A percentile compares a stretch with the other conserved stretches of the same genome.
Conservation (phyloP, 2,329 filamentous ascomycete species). For the Pyricularia pennisetigena region DNA sequence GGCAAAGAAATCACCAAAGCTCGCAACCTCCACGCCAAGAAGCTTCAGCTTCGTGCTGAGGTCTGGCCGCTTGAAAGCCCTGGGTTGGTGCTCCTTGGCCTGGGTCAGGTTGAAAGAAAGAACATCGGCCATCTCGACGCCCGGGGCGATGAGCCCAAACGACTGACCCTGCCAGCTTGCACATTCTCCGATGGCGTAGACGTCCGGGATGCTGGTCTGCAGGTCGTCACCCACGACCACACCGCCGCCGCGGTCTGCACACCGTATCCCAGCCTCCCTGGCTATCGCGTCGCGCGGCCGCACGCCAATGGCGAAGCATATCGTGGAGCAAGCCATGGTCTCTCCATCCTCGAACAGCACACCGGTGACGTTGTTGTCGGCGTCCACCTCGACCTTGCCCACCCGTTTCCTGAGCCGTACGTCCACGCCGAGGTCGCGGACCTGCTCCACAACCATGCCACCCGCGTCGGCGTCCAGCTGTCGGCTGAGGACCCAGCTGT, state of each 20-base stretch:
- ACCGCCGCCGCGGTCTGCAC: conserved; percentile 64
- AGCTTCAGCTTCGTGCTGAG: conserved; percentile 88
- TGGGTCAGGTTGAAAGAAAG: conserved; percentile 86
- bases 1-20: conserved; percentile 89
- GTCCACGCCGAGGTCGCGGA: conserved; percentile 67
- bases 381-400: conserved; percentile 58
- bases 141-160: conserved; percentile 81
- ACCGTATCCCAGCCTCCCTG: conserved; percentile 57
- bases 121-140: conserved; percentile 87
- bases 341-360: conserved; percentile 76
- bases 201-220: conserved; percentile 57
- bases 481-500: conserved; percentile 71
- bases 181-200: conserved; percentile 87
- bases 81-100: conserved; percentile 58
- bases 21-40: conserved; percentile 82
- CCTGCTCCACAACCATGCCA: conserved; percentile 71
- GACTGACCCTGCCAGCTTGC: conserved; percentile 83
- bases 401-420: conserved; percentile 71
- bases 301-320: conserved; percentile 88
- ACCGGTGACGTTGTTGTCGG: conserved; percentile 58
- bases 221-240: conserved; percentile 60
- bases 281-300: conserved; percentile 72
- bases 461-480: conserved; percentile 79
- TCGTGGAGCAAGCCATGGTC: conserved; percentile 63
- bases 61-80: conserved; percentile 71